Base-by-base conservation (phyloP, 495 filamentous ascomycete species). In the Pyrenula massariospora region DNA sequence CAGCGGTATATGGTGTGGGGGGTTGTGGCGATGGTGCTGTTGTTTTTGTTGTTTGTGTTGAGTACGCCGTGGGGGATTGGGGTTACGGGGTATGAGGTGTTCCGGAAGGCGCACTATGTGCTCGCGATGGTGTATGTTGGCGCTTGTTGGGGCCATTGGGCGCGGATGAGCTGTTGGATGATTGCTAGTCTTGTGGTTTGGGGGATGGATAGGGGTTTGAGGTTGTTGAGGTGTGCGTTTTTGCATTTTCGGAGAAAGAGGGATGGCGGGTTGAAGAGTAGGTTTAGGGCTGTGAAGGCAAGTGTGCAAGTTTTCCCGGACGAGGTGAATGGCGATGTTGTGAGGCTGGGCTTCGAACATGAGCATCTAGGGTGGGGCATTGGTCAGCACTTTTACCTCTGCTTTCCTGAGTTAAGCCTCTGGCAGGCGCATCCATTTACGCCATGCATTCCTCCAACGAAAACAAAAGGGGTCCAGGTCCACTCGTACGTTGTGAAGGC, bases 351-450 rank as follows among this genome's bases (percentile, higher is more conserved):
- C 25, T 78, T 85, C 58, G 63, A 70, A 0, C 77, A 84, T 48
- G 69, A 66, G 11, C 81, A 84, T 55, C 69, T 71, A 15, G 58
- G 77, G 0, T 86, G 83, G 82, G 67, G 68, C 21, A 64, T 82
- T 22, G 84, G 84, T 10, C 78, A 88, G 63, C 84, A 87, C 57
- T 88, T 82, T 64, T 85, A 80, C 57, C 66, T 87, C 24, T 78
- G 74, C 60, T 87, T 87, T 57, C 67, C 80, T 0, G 71, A 75
- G 22, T 66, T 77, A 1, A 83, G 74, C 54, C 68, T 85, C 55
- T 86, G 82, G 78, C 81, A 88, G 67, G 77, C 78, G 0, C 84
- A 88, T 61, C 84, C 84, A 0, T 84, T 86, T 61, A 88, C 84
- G 0, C 78, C 82, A 0, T 65, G 76, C 23, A 78, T 70, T 25